Percentiles rank a stretch among this genome's conserved stretches.
Conservation (phyloP, 345 rosid species). For the Eucalyptus decipiens region DNA sequence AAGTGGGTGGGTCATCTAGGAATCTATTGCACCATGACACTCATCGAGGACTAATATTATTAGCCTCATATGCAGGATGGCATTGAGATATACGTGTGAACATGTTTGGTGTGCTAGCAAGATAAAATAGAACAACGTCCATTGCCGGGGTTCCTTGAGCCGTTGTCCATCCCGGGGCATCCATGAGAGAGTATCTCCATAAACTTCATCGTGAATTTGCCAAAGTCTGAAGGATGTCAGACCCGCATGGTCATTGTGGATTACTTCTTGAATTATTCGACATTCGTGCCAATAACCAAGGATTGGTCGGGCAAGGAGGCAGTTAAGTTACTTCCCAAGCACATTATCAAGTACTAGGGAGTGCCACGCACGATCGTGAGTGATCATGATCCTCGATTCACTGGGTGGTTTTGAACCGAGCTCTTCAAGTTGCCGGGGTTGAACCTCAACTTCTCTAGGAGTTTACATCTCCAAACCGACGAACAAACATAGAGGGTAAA, state of each 20-base stretch:
- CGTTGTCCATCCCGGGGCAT: accelerated
- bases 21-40: neutral
- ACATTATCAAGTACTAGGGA: neutral
- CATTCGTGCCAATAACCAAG: neutral
- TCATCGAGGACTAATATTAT: neutral
- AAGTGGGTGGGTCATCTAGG: neutral
- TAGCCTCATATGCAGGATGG: neutral
- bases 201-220: neutral
- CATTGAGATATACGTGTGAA: neutral
- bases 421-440: neutral
- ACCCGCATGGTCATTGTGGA: neutral
- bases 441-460: neutral
- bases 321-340: neutral
- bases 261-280: too few species aligned
- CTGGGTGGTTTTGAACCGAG: accelerated
- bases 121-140: neutral
- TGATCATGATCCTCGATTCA: neutral
- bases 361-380: neutral
- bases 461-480: neutral
- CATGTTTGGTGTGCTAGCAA: neutral
- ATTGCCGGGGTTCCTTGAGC: neutral
- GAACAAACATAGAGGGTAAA: neutral
- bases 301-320: accelerated
- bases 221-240: neutral
- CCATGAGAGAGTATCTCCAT: neutral